Evolutionary conservation across 2,329 filamentous ascomycete genomes (phyloP), one percentile per base, ranked within the genome.

Genomic region (Neofusicoccum ribis): DNA sequence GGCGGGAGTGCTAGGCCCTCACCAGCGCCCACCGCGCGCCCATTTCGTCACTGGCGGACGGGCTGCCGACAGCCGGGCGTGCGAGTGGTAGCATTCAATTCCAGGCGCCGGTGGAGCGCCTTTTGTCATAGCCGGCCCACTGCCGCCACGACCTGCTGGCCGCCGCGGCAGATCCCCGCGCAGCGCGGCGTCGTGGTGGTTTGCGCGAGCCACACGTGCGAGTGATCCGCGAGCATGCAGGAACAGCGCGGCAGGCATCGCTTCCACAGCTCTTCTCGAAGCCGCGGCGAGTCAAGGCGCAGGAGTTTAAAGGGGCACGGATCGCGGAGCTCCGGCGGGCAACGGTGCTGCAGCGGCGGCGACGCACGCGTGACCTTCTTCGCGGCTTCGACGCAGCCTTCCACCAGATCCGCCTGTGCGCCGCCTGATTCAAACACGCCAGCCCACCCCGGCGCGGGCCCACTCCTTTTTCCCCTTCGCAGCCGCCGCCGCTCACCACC

Each of bases 381-480:
- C 43, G 63, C 63, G 36, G 44, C 52, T 58, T 58, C 52, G 41
- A 59, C 64, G 65, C 67, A 68, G 70, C 15, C 72, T 74, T 74
- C 74, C 68, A 71, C 69, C 69, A 74, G 72, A 76, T 76, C 73
- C 68, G 74, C 75, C 75, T 70, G 74, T 77, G 75, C 74, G 67
- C 66, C 64, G 64, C 12, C 69, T 65, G 37, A 60, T 50, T 51
- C 52, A 50, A 46, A 41, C 46, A 47, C 52, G 44, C 68, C 70
- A 67, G 67, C 50, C 69, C 67, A 63, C 73, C 68, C 60, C 66
- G 69, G 68, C 67, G 69, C 54, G 12, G 39, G 52, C 51, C 54
- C 63, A 36, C 44, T 65, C 65, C 56, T 47, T 60, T 44, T 46
- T 36, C 31, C 56, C 56, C 31, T 17, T 44, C 15, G 14, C 41